These are phyloP conservation scores for Iodosphaeria phyllophila DNA, from an alignment of 2,329 filamentous ascomycete genomes.

Conservation along the genomic window DNA sequence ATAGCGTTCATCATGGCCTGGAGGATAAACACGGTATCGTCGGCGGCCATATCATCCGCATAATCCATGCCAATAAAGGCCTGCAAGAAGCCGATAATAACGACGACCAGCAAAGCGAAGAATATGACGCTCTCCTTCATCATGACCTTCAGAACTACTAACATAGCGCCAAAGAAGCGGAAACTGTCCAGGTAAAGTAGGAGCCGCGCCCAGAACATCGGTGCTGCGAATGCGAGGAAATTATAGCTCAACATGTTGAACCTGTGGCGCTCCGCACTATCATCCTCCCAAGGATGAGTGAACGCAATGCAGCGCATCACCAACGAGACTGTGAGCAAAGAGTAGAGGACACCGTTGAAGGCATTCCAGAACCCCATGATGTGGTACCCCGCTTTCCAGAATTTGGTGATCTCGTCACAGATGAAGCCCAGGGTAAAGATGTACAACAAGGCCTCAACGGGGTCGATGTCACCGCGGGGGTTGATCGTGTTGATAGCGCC, in stretches of 20 bases:
- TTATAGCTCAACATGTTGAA: slow-evolving; percentile 82
- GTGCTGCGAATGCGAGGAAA: slow-evolving; percentile 79
- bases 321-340: slow-evolving; percentile 61
- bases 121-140: slow-evolving; percentile 92
- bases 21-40: slow-evolving; percentile 56
- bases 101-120: slow-evolving; percentile 73
- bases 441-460: slow-evolving; percentile 71
- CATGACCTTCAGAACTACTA: slow-evolving; percentile 90
- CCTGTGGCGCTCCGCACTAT: slow-evolving; percentile 31
- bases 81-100: slow-evolving; percentile 77
- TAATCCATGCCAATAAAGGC: slow-evolving; percentile 85
- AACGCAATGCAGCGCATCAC: slow-evolving; percentile 64
- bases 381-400: slow-evolving; percentile 83
- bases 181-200: slow-evolving; percentile 84
- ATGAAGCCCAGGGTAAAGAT: slow-evolving; percentile 83
- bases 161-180: slow-evolving; percentile 95
- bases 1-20: slow-evolving; percentile 77
- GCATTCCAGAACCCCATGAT: slow-evolving; percentile 96
- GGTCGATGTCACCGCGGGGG: slow-evolving; percentile 61
- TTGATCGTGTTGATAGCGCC: slow-evolving; percentile 91
- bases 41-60: slow-evolving; percentile 50
- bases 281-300: slow-evolving; percentile 31
- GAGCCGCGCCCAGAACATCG: slow-evolving; percentile 92
- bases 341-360: slow-evolving; percentile 75
- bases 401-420: slow-evolving; percentile 70